phyloP scores from a whole-genome alignment of 2,329 filamentous ascomycete species.

The Cladobotryum protrusum region DNA sequence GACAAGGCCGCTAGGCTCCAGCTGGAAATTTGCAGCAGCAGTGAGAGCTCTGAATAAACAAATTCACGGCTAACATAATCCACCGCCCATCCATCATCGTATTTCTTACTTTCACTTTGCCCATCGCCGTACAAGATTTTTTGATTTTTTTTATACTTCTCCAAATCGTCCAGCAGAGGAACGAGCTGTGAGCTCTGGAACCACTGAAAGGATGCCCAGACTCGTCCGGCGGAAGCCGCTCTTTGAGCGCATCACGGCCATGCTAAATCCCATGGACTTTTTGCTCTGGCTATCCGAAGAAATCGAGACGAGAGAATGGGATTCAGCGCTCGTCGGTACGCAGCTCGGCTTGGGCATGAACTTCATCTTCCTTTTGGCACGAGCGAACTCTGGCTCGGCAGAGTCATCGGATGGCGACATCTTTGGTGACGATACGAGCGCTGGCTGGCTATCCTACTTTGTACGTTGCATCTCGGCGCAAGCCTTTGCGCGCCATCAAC shows the following conservation, averaged over 20 bases:
- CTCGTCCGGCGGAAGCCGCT: constrained; percentile 78
- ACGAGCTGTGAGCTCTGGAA: neutral
- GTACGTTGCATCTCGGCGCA: constrained; percentile 33
- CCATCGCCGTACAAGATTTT: neutral
- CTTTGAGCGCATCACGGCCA: constrained; percentile 69
- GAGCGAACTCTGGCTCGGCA: constrained; percentile 61
- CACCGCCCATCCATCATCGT: neutral
- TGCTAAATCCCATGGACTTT: constrained; percentile 83
- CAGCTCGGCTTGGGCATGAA: constrained; percentile 73
- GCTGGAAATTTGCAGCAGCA: constrained; percentile 3
- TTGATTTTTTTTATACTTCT: neutral
- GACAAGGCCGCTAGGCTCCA: neutral
- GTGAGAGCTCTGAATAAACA: constrained; percentile 9
- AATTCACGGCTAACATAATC: constrained; percentile 1
- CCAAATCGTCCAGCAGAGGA: neutral
- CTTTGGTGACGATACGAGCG: constrained; percentile 65
- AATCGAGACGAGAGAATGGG: constrained; percentile 85
- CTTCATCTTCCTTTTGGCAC: constrained; percentile 71
- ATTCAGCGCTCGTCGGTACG: constrained; percentile 70
- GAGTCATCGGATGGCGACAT: constrained; percentile 63
- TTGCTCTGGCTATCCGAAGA: constrained; percentile 88
- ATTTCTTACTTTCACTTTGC: neutral
- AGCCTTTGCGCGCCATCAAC: constrained; percentile 6
- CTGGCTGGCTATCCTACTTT: constrained; percentile 56
- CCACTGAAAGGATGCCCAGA: constrained; percentile 49